Base-by-base conservation (phyloP, 164 flowering plant genomes). In the Kalanchoe fedtschenkoi region DNA sequence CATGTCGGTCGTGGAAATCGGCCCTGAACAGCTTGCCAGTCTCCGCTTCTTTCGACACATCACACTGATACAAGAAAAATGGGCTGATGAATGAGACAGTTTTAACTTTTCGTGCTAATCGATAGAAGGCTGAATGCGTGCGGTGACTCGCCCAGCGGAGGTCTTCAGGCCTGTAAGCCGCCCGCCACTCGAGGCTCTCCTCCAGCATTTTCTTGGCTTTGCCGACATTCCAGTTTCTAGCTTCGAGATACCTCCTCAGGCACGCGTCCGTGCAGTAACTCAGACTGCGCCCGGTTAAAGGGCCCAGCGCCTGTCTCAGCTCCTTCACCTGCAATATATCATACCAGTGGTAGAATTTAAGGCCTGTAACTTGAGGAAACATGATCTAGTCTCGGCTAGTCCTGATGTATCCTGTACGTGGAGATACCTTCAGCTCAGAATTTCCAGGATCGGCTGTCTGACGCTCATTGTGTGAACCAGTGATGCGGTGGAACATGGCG, bases 201-300 rank as follows among this genome's bases (percentile, higher is more conserved):
- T 86, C 89, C 71, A 95, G 57, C 99, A 95, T 91, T 69, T 87
- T 91, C 81, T 82, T 88, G 10, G 99, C 68, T 66, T 91, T 95
- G 22, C 84, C 97, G 5, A 87, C 71, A 66, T 95, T 84, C 97
- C 99, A 84, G 66, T 73, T 91, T 57, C 97, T 79, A 65, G 99
- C 96, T 71, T 83, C 96, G 69, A 95, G 62, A 71, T 88, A 95
- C 77, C 97, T 80, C 75, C 69, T 78, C 67, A 95, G 66, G 74
- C 97, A 91, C 47, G 89, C 83, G 70, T 91, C 89, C 65, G 72
- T 69, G 65, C 95, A 95, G 61, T 77, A 95, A 62, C 65, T 74
- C 64, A 65, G 71, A 65, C 68, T 77, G 44, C 84, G 81, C 17
- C 83, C 95, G 34, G 87, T 77, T 39, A 87, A 69, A 16, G 85